phyloP scores from a whole-genome alignment of 108 stramenopile genomes.

The Asterionellopsis glacialis region DNA sequence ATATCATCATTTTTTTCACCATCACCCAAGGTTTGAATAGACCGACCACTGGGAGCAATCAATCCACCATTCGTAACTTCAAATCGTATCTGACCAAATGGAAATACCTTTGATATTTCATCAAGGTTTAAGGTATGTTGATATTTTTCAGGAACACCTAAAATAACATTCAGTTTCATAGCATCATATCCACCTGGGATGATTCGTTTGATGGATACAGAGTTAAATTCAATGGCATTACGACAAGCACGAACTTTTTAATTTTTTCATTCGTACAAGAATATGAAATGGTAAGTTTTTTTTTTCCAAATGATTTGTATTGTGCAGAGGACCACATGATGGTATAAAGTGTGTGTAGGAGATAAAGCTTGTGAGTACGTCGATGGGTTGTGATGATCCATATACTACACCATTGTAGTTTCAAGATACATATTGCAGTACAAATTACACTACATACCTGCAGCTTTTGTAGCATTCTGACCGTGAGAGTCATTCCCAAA shows the following conservation, averaged over 20 bases:
- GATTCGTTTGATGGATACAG: conserved; percentile 74
- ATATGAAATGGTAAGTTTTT: not conserved
- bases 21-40: conserved; percentile 82
- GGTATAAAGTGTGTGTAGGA: too few relatives aligned
- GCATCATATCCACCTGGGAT: conserved; percentile 87
- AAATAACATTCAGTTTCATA: conserved; percentile 69
- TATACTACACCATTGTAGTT: too few relatives aligned
- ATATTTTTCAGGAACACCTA: conserved; percentile 54
- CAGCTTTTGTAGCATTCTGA: not conserved
- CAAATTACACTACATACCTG: not conserved
- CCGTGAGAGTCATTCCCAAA: conserved; percentile 83
- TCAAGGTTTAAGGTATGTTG: conserved; percentile 57
- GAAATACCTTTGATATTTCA: conserved; percentile 65
- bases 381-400: too few relatives aligned
- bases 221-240: conserved; percentile 94
- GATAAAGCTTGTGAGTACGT: too few relatives aligned
- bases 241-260: conserved; percentile 63
- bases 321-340: too few relatives aligned
- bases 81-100: conserved; percentile 77
- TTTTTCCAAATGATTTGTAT: not conserved
- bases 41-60: conserved; percentile 83
- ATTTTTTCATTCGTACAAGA: too few relatives aligned
- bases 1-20: conserved; percentile 84
- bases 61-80: conserved; percentile 86
- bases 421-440: not conserved